Conservation (phyloP, 2,329 filamentous ascomycete species). For the Claviceps sp. region DNA sequence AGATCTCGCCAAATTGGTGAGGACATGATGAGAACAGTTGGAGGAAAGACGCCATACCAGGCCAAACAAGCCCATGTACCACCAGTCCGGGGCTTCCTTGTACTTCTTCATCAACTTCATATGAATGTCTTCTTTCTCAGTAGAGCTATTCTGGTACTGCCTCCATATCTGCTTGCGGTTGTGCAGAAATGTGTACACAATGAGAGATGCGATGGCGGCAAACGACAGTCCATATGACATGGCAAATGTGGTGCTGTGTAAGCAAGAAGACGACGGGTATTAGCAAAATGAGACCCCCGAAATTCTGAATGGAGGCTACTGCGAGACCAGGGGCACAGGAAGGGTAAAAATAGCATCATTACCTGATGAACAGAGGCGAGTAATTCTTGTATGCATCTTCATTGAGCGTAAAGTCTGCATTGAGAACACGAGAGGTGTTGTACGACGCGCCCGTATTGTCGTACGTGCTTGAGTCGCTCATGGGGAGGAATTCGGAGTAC, state of each 20-base stretch:
- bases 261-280: neutral
- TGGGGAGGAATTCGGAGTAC: slow-evolving; percentile 52
- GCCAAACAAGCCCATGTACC: slow-evolving; percentile 45
- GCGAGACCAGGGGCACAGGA: neutral
- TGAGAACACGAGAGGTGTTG: slow-evolving; percentile 51
- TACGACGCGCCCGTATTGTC: slow-evolving; percentile 55
- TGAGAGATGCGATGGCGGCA: slow-evolving; percentile 53
- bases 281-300: neutral
- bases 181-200: slow-evolving; percentile 56
- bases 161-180: slow-evolving; percentile 53
- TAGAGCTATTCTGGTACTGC: slow-evolving; percentile 45
- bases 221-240: slow-evolving; percentile 60
- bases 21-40: no score
- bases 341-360: no score
- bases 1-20: no score
- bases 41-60: slow-evolving; percentile 22
- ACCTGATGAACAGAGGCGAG: slow-evolving; percentile 53
- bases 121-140: slow-evolving; percentile 48
- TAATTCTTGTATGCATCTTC: slow-evolving; percentile 51
- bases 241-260: slow-evolving; percentile 51
- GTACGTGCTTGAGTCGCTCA: slow-evolving; percentile 56
- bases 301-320: neutral
- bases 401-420: slow-evolving; percentile 47
- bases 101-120: slow-evolving; percentile 53
- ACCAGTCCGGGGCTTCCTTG: slow-evolving; percentile 48